Percentiles rank a stretch among this genome's conserved stretches.
Evolutionary conservation across 2,329 filamentous ascomycete genomes (phyloP).

Genomic region (Albophoma yamanashiensis): DNA sequence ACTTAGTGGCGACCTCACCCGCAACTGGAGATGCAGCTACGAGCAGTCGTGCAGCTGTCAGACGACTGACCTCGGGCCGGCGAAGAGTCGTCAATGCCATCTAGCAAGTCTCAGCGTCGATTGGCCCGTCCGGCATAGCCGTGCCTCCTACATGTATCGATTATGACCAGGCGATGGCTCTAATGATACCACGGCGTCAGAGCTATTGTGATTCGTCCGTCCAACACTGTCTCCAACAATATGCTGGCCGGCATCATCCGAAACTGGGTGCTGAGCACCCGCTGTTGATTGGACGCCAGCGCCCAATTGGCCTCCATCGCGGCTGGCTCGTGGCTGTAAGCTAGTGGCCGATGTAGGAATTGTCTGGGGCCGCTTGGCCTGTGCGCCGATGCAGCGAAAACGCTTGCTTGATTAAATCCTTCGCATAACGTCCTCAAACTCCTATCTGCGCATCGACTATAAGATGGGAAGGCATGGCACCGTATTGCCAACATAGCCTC

Average conservation of each 20-base stretch:
- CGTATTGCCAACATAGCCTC: neutral
- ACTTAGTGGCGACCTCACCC: neutral
- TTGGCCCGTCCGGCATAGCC: neutral
- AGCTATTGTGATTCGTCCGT: neutral
- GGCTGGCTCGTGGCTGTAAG: neutral
- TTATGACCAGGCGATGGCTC: too few species aligned
- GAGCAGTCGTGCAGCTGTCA: neutral
- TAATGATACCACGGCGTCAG: too few species aligned
- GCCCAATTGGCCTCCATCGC: neutral
- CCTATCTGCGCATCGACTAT: neutral
- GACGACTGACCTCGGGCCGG: neutral
- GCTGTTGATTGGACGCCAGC: neutral
- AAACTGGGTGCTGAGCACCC: neutral
- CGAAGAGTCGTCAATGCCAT: too few species aligned
- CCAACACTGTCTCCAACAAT: neutral
- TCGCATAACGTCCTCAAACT: neutral
- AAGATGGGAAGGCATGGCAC: neutral
- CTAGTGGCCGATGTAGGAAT: neutral
- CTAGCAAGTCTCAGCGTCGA: neutral
- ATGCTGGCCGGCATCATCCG: neutral
- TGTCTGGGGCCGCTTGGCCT: neutral
- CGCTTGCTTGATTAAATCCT: neutral
- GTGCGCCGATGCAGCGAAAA: neutral
- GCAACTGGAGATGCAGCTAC: neutral
- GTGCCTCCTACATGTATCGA: too few species aligned